phyloP scores from a whole-genome alignment of 768 basidiomycete genomes.

The Lactarius indigo region DNA sequence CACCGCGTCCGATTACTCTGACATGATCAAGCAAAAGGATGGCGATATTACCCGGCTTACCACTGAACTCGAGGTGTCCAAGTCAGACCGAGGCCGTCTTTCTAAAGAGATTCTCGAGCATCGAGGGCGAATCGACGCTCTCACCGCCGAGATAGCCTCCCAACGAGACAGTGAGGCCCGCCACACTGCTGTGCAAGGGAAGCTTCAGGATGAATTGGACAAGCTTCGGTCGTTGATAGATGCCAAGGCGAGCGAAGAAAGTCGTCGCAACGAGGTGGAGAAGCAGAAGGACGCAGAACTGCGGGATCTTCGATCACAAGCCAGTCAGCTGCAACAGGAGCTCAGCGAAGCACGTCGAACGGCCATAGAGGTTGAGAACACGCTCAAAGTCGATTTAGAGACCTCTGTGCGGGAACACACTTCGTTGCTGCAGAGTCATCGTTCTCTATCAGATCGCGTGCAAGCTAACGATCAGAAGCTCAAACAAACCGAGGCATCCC shows the following conservation, averaged over 20 bases:
- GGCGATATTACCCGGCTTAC: conserved; percentile 56
- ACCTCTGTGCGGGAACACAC: conserved; percentile 55
- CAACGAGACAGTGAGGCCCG: conserved; percentile 55
- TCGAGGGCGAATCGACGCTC: conserved; percentile 63
- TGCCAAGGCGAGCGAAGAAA: conserved; percentile 84
- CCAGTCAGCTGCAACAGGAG: conserved; percentile 58
- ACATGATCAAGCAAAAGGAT: conserved; percentile 74
- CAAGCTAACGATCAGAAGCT: conserved; percentile 48
- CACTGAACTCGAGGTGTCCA: conserved; percentile 50
- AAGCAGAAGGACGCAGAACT: conserved; percentile 87
- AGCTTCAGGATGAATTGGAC: conserved; percentile 80
- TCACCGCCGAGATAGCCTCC: conserved; percentile 58
- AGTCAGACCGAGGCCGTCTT: conserved; percentile 50
- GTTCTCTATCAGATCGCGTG: conserved; percentile 62
- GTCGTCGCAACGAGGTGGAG: conserved; percentile 76
- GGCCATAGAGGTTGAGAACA: conserved; percentile 63
- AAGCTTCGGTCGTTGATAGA: conserved; percentile 80
- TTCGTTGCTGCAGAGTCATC: conserved; percentile 56
- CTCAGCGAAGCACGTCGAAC: conserved; percentile 59
- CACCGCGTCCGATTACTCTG: conserved; percentile 70
- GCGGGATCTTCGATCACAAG: conserved; percentile 61
- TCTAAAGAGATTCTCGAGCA: conserved; percentile 62
- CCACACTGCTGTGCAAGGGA: conserved; percentile 44
- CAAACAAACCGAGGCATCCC: conserved; percentile 43
- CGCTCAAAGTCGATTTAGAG: conserved; percentile 74